A percentile compares a stretch with the other conserved stretches of the same genome.
phyloP scores from a whole-genome alignment of 257 asterid genomes.

The Penstemon eatonii region DNA sequence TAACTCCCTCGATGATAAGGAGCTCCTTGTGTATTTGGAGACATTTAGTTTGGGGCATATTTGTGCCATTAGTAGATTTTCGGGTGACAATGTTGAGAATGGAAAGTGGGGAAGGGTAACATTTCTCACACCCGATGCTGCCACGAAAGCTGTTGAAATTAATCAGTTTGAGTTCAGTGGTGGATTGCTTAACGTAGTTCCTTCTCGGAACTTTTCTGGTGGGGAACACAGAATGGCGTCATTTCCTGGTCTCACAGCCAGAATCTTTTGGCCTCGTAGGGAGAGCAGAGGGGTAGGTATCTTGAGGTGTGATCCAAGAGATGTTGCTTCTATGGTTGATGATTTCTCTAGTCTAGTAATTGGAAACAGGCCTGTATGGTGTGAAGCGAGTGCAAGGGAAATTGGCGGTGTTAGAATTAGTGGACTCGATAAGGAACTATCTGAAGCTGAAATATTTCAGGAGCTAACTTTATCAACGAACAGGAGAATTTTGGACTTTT shows the following conservation, averaged over 20 bases:
- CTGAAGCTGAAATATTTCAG: slow-evolving; percentile 58
- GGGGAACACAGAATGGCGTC: slow-evolving; percentile 55
- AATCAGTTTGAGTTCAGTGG: slow-evolving; percentile 44
- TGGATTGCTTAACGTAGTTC: slow-evolving; percentile 58
- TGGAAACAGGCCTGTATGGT: slow-evolving; percentile 43
- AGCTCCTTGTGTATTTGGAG: slow-evolving; percentile 69
- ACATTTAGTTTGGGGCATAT: slow-evolving; percentile 47
- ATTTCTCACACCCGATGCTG: slow-evolving; percentile 82
- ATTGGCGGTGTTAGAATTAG: slow-evolving; percentile 42
- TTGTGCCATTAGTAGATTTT: slow-evolving; percentile 57
- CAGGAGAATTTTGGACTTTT: slow-evolving; percentile 49
- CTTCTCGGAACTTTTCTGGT: slow-evolving; percentile 45
- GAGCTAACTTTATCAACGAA: slow-evolving; percentile 46
- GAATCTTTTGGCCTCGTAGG: slow-evolving; percentile 86
- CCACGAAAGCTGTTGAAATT: slow-evolving; percentile 52
- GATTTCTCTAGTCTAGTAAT: slow-evolving; percentile 52
- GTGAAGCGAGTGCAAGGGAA: slow-evolving; percentile 39
- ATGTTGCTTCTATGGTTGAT: slow-evolving; percentile 46
- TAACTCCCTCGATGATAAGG: slow-evolving; percentile 55
- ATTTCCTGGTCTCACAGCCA: slow-evolving; percentile 62
- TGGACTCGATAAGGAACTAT: slow-evolving; percentile 56
- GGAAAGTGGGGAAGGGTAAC: slow-evolving; percentile 87
- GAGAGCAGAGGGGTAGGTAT: slow-evolving; percentile 76
- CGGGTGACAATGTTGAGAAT: slow-evolving; percentile 49
- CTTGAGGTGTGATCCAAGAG: slow-evolving; percentile 60